Conservation (phyloP, 2,329 filamentous ascomycete genomes). For the Claviceps humidiphila region DNA sequence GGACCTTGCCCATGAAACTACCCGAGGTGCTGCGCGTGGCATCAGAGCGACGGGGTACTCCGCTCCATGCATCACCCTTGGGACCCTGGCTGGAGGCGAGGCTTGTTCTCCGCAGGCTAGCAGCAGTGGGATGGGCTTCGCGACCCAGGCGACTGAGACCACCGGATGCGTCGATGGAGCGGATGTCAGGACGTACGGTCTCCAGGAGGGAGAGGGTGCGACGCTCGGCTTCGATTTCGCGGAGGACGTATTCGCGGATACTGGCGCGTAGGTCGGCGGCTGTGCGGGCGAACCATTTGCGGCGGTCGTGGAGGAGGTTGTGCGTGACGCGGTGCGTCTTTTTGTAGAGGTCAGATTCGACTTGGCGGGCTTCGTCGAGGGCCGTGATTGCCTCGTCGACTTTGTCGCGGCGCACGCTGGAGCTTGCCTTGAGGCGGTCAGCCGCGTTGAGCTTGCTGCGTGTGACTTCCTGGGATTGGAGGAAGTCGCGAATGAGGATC, state of each 20-base stretch:
- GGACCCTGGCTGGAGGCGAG: constrained; percentile 84
- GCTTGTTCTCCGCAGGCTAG: constrained; percentile 51
- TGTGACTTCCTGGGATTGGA: constrained; percentile 79
- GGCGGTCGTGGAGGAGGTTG: constrained; percentile 77
- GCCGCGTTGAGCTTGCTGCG: constrained; percentile 73
- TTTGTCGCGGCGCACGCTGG: constrained; percentile 82
- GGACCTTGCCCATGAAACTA: constrained; percentile 50
- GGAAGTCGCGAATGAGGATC: constrained; percentile 82
- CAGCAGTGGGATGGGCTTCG: constrained; percentile 63
- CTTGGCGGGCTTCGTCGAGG: constrained; percentile 72
- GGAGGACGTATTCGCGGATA: constrained; percentile 83
- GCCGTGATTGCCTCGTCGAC: constrained; percentile 93
- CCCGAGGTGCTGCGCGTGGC: constrained; percentile 67
- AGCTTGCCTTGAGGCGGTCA: constrained; percentile 75
- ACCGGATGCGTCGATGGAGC: constrained; percentile 80
- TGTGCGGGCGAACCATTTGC: constrained; percentile 82
- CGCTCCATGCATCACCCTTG: constrained; percentile 97
- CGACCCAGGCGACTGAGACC: constrained; percentile 81
- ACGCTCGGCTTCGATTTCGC: constrained; percentile 90
- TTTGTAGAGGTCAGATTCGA: constrained; percentile 67
- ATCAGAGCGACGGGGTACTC: constrained; percentile 72
- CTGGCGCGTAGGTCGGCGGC: constrained; percentile 69
- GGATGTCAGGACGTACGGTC: constrained; percentile 81
- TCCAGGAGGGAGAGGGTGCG: constrained; percentile 88
- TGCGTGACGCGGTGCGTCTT: constrained; percentile 83